Conservation (phyloP, 176 grass and related monocot species). For the Aegilops speltoides region DNA sequence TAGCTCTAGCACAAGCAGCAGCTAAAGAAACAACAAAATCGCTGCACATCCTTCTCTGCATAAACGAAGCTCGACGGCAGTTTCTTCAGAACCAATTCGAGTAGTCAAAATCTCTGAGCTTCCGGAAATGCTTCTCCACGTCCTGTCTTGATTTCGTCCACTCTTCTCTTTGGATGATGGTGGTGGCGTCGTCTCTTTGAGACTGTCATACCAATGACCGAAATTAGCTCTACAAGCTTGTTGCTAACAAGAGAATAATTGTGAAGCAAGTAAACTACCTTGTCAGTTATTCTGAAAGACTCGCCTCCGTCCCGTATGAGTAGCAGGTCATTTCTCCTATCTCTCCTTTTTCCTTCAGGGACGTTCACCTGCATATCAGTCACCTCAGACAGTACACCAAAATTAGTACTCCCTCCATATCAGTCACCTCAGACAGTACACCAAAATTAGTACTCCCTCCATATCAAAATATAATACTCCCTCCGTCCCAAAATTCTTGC, state of each 20-base stretch:
- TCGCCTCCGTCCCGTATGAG: conserved; percentile 68
- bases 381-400: background rate
- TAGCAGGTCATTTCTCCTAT: conserved; percentile 73
- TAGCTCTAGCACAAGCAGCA: conserved; percentile 17
- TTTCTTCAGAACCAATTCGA: conserved; percentile 83
- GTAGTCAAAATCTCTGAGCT: conserved; percentile 66
- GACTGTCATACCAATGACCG: conserved; percentile 44
- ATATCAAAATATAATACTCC: too few species aligned
- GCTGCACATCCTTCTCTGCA: background rate
- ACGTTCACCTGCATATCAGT: conserved; percentile 45
- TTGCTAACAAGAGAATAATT: background rate
- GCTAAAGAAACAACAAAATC: background rate
- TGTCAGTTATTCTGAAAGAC: conserved; percentile 73
- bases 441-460: background rate
- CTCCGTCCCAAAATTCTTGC: too few species aligned
- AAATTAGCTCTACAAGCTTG: background rate
- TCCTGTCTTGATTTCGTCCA: conserved; percentile 63
- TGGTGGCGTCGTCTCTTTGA: conserved; percentile 59
- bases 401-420: background rate
- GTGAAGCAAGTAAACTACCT: conserved; percentile 49
- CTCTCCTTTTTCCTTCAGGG: conserved; percentile 73
- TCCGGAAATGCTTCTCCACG: conserved; percentile 83
- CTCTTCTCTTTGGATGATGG: conserved; percentile 77
- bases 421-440: background rate
- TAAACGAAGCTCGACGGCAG: background rate